These are phyloP conservation scores for Endothia cerciana DNA, from an alignment of 2,329 filamentous ascomycete species.

Conservation along the genomic window DNA sequence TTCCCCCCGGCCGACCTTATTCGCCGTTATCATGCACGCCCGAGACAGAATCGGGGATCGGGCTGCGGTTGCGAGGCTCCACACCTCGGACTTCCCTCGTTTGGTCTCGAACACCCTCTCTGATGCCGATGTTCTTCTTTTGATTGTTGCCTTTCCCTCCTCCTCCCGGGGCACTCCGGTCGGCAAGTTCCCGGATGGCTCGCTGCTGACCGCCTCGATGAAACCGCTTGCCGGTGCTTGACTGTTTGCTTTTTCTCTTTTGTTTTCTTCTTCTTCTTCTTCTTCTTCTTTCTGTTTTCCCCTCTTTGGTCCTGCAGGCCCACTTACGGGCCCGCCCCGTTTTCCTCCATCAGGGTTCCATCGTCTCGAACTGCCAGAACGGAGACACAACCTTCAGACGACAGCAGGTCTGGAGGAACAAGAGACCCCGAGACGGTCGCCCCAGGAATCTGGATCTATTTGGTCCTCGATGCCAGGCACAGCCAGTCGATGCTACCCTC, in stretches of 20 bases:
- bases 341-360: conserved; percentile 7
- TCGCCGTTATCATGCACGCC: conserved; percentile 22
- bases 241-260: conserved; percentile 21
- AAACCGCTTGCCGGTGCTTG: neutral
- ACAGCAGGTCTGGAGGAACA: conserved; percentile 1
- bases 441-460: conserved; percentile 10
- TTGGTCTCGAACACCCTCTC: conserved; percentile 13
- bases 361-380: conserved; percentile 3
- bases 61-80: conserved; percentile 22
- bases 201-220: conserved; percentile 7
- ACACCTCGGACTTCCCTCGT: conserved; percentile 24
- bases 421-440: neutral
- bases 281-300: conserved; percentile 24
- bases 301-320: conserved; percentile 2
- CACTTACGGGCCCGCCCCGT: conserved; percentile 1
- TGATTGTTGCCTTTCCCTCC: conserved; percentile 3
- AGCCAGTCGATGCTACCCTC: conserved; percentile 18
- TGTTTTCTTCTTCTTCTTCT: conserved; percentile 3
- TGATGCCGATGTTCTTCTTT: conserved; percentile 7
- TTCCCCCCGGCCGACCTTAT: conserved; percentile 21
- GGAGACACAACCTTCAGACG: conserved; percentile 8
- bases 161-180: conserved; percentile 4
- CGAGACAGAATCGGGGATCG: conserved; percentile 27
- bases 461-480: conserved; percentile 21
- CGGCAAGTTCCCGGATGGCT: conserved; percentile 5